Base-by-base conservation (phyloP, 2,329 filamentous ascomycete species). In the Sporothrix dimorphospora region DNA sequence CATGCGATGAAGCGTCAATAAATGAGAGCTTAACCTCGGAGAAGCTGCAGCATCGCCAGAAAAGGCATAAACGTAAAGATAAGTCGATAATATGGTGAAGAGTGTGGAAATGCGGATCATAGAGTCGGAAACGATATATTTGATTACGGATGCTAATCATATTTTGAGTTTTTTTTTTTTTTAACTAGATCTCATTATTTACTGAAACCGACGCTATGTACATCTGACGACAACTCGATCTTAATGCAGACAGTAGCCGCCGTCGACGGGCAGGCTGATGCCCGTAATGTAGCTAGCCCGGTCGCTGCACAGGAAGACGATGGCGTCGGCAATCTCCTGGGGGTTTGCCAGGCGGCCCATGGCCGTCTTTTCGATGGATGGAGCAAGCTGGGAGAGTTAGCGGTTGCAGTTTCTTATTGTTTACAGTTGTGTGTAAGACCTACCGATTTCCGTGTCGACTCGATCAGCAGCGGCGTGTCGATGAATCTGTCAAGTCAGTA, bases 331-430 rank as follows among this genome's bases (percentile, higher is more conserved):
- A 38, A 63, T 65, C 19, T 71, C 69, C 14, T 63, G 57, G 2
- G 55, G 55, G 42, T 63, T 47, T 8, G 69, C 57, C 27, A 40
- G n/a, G 40, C 57, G 55, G 42, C 69, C 73, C 21, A 59, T 63
- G 24, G 57, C 40, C 4, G 42, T 42, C 14, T 57, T 59, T 30
- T 55, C 51, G 27, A 53, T 69, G 19, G 27, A 69, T 1, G 53
- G 2, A 72, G 76, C n/a, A 21, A 55, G 51, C 47, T 51, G 47
- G 47, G 21, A 7, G 21, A 9, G 47, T 51, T 51, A 51, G 47
- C 21, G 14, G 16, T 47, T 34, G 47, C 2, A n/a, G 3, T n/a
- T n/a, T 51, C 16, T 21, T n/a, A 21, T 51, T 51, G 19, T 51
- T 51, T n/a, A 51, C n/a, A n/a, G n/a, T 7, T 16, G 19, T 21